Base-by-base conservation (phyloP, 805 yeast genomes). In the Candida verbasci region DNA sequence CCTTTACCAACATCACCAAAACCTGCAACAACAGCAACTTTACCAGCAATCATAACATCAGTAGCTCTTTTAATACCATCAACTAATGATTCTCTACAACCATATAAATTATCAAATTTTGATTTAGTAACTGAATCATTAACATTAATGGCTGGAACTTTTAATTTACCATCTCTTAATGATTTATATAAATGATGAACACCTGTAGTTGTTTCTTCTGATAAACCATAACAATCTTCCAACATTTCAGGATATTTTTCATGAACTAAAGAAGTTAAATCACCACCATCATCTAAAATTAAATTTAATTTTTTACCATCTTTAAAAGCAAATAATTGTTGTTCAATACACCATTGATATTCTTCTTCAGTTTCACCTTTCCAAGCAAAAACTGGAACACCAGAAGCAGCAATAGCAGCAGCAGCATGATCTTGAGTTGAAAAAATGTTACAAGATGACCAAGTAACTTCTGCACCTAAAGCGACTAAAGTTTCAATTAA, bases 1-100 rank as follows among this genome's bases (percentile, higher is more conserved):
- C 98, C 98, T 77, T 91, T 91, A 76, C 98, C 98, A 62, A 91
- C 98, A 66, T 91, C 98, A 80, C 98, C 98, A 77, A 82, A 91
- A 73, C 98, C 98, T 46, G 96, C 97, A 57, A 91, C 97, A 56
- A 91, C 94, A 45, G 97, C 95, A 62, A 86, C 93, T 78, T 91
- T 91, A 76, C 98, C 98, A 53, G 97, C 97, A 62, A 91, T 83
- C 97, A 91, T 93, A 56, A 91, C 97, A 62, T 91, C 98, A 61
- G 98, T 91, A 68, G 97, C 98, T 76, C 97, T 87, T 83, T 91
- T 91, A 70, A 91, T 91, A 76, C 98, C 98, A 72, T 91, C 98
- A 52, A 91, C 77, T 57, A 91, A 81, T 48, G 98, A 91, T 79
- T 91, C 98, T 73, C 97, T 86, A 80, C 97, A 93, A 56, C 98